These are phyloP conservation scores for Misopates orontium DNA, from an alignment of 257 asterid genomes.

Conservation along the genomic window DNA sequence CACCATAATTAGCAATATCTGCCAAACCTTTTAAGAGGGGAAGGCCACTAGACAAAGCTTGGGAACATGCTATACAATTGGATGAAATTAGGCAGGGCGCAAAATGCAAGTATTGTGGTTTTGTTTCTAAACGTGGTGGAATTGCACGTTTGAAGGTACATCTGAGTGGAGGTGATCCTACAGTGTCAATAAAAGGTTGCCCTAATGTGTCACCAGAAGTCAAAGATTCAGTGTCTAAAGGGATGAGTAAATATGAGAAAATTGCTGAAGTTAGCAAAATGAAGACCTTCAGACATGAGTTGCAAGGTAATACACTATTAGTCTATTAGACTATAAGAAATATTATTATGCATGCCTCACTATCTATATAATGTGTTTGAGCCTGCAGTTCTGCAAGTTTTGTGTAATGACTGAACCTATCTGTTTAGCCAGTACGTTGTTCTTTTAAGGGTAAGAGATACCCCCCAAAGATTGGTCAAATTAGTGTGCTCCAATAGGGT, in stretches of 20 bases:
- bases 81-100: constrained; percentile 42
- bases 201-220: constrained; percentile 42
- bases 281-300: constrained; percentile 19
- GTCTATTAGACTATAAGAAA: not conserved
- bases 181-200: constrained; percentile 40
- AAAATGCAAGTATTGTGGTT: constrained; percentile 51
- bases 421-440: too few relatives aligned
- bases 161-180: constrained; percentile 51
- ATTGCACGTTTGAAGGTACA: constrained; percentile 44
- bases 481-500: too few relatives aligned
- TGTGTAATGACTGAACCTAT: too few relatives aligned
- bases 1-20: not conserved
- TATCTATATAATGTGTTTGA: too few relatives aligned
- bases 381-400: too few relatives aligned
- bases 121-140: constrained; percentile 49
- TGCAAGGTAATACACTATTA: constrained; percentile 31
- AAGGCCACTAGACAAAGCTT: constrained; percentile 42
- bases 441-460: too few relatives aligned
- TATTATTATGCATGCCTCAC: too few relatives aligned
- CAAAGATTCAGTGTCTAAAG: constrained; percentile 31
- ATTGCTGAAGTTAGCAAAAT: constrained; percentile 23
- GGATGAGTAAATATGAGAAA: constrained; percentile 30
- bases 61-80: constrained; percentile 48
- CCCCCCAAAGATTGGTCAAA: too few relatives aligned
- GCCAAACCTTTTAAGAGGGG: constrained; percentile 28